Conservation (phyloP, 768 basidiomycete genomes). For the Termitomyces sp. region DNA sequence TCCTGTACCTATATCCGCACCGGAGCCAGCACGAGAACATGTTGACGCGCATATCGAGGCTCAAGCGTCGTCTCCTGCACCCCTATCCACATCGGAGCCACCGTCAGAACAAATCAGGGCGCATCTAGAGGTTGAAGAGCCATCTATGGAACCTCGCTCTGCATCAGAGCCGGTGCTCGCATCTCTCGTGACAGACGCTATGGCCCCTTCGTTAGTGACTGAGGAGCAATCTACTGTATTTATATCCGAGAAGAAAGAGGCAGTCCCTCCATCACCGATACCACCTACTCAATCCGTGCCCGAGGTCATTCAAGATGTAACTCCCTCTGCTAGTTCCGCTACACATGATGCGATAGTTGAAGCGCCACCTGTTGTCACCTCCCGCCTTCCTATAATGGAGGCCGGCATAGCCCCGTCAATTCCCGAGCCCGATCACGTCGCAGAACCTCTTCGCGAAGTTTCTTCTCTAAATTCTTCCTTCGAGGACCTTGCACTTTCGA, state of each 20-base stretch:
- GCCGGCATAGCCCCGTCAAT: background rate
- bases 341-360: background rate
- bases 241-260: background rate
- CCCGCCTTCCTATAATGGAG: background rate
- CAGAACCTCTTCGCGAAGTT: background rate
- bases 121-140: background rate
- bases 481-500: conserved; percentile 1
- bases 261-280: background rate
- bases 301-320: background rate
- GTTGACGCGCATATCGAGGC: background rate
- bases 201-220: background rate
- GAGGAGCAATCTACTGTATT: background rate
- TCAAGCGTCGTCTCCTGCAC: background rate
- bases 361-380: background rate
- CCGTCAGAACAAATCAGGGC: background rate
- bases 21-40: background rate
- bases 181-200: background rate
- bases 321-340: background rate
- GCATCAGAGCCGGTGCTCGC: background rate
- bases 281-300: background rate
- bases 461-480: conserved; percentile 10
- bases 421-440: background rate
- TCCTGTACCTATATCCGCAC: background rate
- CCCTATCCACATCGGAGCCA: background rate
- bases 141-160: background rate